phyloP scores from a whole-genome alignment of 179 eudicot species.

The Spergularia azorica region DNA sequence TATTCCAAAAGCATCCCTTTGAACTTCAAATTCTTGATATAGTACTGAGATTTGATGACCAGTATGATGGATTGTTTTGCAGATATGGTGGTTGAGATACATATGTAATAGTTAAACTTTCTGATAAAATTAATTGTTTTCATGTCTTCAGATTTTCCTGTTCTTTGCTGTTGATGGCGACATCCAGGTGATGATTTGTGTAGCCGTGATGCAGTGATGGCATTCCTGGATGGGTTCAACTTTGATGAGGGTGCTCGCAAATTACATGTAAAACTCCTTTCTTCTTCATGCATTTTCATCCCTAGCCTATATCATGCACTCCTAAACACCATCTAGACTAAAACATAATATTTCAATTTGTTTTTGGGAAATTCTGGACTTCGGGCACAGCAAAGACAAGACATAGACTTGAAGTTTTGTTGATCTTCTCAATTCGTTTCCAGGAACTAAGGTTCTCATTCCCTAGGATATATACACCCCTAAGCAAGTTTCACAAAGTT shows the following conservation, averaged over 20 bases:
- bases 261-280: slow-evolving; percentile 9
- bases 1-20: neutral
- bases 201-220: slow-evolving; percentile 18
- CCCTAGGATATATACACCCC: no score
- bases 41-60: no score
- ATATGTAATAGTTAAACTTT: neutral
- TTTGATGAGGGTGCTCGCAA: slow-evolving; percentile 4
- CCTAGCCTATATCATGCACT: neutral
- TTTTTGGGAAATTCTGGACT: no score
- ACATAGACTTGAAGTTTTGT: no score
- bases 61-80: no score
- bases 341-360: no score
- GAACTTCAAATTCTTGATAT: neutral
- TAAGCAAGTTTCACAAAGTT: no score
- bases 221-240: slow-evolving; percentile 13
- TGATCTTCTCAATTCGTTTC: no score
- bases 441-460: no score
- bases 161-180: slow-evolving; percentile 23
- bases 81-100: no score
- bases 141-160: slow-evolving; percentile 11
- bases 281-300: neutral
- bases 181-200: neutral
- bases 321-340: no score
- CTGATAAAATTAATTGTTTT: neutral
- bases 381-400: no score